Conservation (phyloP, 2,329 filamentous ascomycete genomes). For the Aspergillus clavatus region DNA sequence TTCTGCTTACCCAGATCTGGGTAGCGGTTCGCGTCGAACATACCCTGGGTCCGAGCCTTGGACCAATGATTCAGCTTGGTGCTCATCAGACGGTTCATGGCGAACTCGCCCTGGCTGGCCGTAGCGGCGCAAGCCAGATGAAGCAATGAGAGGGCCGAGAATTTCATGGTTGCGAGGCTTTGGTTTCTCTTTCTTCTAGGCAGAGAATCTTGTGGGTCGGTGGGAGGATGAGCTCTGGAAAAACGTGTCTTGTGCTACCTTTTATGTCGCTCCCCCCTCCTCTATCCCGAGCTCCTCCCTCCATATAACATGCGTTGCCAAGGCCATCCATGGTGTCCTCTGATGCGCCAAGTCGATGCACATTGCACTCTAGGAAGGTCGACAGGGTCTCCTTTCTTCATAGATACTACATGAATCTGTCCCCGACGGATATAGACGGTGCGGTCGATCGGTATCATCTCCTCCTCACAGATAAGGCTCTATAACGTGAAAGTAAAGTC, state of each 20-base stretch:
- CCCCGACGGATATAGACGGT: not conserved
- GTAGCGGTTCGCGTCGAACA: slow-evolving; percentile 13
- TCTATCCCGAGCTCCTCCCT: no score
- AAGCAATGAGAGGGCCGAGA: slow-evolving; percentile 9
- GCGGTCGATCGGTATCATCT: not conserved
- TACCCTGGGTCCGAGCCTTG: slow-evolving; percentile 9
- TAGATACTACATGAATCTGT: not conserved
- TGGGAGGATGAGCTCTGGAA: no score
- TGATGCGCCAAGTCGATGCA: not conserved
- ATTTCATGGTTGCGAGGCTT: slow-evolving; percentile 8
- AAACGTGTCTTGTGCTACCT: no score
- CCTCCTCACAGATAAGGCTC: not conserved
- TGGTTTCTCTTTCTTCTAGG: not conserved
- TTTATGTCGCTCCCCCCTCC: no score
- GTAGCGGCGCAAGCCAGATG: slow-evolving; percentile 5
- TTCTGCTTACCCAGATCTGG: slow-evolving; percentile 4
- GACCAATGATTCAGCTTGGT: slow-evolving; percentile 12
- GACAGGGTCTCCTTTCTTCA: not conserved
- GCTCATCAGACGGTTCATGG: slow-evolving; percentile 15
- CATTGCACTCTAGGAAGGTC: not conserved
- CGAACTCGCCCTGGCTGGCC: slow-evolving; percentile 8
- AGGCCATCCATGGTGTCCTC: not conserved
- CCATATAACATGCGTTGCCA: no score
- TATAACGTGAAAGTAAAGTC: not conserved
- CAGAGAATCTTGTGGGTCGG: not conserved